These are phyloP conservation scores for Curvularia verruculosa DNA, from an alignment of 2,329 filamentous ascomycete genomes.

Conservation along the genomic window DNA sequence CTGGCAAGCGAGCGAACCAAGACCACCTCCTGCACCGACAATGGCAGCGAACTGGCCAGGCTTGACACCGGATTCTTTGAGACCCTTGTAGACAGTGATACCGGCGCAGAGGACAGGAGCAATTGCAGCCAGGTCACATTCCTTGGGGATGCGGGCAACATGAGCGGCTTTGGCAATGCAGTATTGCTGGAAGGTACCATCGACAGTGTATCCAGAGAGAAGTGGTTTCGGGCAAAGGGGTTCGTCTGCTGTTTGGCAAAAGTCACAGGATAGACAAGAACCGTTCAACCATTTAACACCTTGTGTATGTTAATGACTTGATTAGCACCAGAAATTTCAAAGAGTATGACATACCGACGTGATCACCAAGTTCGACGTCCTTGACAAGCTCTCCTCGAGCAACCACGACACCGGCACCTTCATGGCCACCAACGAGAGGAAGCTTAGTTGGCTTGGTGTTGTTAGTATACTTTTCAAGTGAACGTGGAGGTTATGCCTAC, in stretches of 20 bases:
- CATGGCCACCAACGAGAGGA: slow-evolving; percentile 81
- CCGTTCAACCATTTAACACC: slow-evolving; percentile 91
- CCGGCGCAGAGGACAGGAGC: slow-evolving; percentile 83
- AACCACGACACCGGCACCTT: slow-evolving; percentile 82
- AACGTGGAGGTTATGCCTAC: slow-evolving; percentile 22
- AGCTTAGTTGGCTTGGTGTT: slow-evolving; percentile 66
- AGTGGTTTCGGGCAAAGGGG: slow-evolving; percentile 76
- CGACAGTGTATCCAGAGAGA: slow-evolving; percentile 90
- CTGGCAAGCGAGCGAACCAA: slow-evolving; percentile 80
- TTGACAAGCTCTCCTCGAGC: slow-evolving; percentile 76
- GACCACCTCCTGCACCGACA: slow-evolving; percentile 83
- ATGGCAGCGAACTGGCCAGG: slow-evolving; percentile 82
- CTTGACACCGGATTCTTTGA: slow-evolving; percentile 78
- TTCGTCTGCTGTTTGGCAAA: slow-evolving; percentile 82
- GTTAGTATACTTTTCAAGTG: slow-evolving; percentile 22
- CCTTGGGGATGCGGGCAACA: slow-evolving; percentile 80
- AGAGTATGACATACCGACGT: slow-evolving; percentile 60
- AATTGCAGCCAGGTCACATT: slow-evolving; percentile 75
- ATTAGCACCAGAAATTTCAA: not conserved
- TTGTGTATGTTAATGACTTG: slow-evolving; percentile 2
- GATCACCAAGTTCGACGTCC: slow-evolving; percentile 78
- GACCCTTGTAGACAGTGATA: slow-evolving; percentile 88
- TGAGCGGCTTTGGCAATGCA: slow-evolving; percentile 84
- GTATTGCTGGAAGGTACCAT: slow-evolving; percentile 94
- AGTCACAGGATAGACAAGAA: slow-evolving; percentile 80